Base-by-base conservation (phyloP, 2,329 filamentous ascomycete genomes). In the Fusarium multiceps region DNA sequence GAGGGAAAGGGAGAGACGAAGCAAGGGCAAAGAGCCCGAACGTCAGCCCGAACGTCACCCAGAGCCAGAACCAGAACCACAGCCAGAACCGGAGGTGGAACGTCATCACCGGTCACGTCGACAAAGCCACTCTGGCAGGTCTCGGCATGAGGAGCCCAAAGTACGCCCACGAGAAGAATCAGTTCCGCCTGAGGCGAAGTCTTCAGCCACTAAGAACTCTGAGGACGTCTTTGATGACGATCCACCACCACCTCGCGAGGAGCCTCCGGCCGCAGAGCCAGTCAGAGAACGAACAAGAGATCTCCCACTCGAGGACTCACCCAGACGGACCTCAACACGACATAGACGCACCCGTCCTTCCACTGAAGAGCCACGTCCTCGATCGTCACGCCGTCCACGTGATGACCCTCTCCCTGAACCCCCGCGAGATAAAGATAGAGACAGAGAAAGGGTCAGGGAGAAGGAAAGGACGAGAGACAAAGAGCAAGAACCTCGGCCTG, bases 151-250 rank as follows among this genome's bases (percentile, higher is more conserved):
- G 21, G 74, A 71, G 9, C n/a, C 73, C 32, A 78, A 75, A 28
- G 78, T 79, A 8, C 59, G 72, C 14, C 67, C 75, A 6, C 69
- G 68, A 42, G 74, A 76, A 12, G 71, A 73, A n/a, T 34, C 63
- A 11, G 32, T 53, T 21, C 62, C 48, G 18, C 75, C 74, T 1
- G 77, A 77, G 58, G 84, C 80, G 77, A 81, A 75, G 54, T 83
- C 83, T 72, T 84, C 85, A 59, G 78, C 80, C 40, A 69, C 82
- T 45, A 83, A 78, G 59, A 77, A 80, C 30, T 76, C 74, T 12
- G 74, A 82, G 63, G 82, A 81, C 21, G 63, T 78, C 30, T 68
- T 78, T 53, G 63, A 75, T 32, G 63, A 51, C 45, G 71, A 72
- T 21, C 68, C 76, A 6, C 76, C 76, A 23, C 65, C 76, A 23